Conservation (phyloP, 495 filamentous ascomycete species). For the Xylaria curta region DNA sequence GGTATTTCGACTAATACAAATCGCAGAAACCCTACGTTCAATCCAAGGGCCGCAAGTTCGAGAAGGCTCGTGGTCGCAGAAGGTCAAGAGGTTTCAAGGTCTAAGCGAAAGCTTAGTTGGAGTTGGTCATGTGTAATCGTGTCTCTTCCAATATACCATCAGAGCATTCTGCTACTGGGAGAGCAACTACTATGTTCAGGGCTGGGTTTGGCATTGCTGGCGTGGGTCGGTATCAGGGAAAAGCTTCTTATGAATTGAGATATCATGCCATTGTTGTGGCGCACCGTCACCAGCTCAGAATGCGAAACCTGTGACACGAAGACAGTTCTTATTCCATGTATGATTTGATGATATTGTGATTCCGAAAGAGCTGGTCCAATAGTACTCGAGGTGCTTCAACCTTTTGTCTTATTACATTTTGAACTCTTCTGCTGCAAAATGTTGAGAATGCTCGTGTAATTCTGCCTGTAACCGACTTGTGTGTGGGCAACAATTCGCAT, state of each 20-base stretch:
- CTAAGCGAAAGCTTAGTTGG: conserved; percentile 58
- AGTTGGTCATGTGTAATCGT: conserved; percentile 37
- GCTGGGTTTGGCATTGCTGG: conserved; percentile 45
- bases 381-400: neutral
- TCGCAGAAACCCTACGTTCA: conserved; percentile 89
- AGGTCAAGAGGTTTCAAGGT: conserved; percentile 99
- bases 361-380: neutral
- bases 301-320: conserved; percentile 21
- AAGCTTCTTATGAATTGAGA: conserved; percentile 41
- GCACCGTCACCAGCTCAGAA: conserved; percentile 18
- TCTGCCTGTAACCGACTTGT: neutral
- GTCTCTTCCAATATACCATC: conserved; percentile 41
- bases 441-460: neutral
- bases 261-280: conserved; percentile 32
- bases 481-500: neutral
- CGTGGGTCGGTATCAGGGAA: conserved; percentile 45
- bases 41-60: conserved; percentile 99
- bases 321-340: neutral
- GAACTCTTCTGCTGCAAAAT: neutral
- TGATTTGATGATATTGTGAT: neutral
- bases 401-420: neutral
- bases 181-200: conserved; percentile 36
- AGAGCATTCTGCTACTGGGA: conserved; percentile 32
- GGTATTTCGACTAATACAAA: conserved; percentile 19
- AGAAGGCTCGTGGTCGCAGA: conserved; percentile 96